Conservation (phyloP, 1,284 basidiomycete species). For the Leccinum huronense region DNA sequence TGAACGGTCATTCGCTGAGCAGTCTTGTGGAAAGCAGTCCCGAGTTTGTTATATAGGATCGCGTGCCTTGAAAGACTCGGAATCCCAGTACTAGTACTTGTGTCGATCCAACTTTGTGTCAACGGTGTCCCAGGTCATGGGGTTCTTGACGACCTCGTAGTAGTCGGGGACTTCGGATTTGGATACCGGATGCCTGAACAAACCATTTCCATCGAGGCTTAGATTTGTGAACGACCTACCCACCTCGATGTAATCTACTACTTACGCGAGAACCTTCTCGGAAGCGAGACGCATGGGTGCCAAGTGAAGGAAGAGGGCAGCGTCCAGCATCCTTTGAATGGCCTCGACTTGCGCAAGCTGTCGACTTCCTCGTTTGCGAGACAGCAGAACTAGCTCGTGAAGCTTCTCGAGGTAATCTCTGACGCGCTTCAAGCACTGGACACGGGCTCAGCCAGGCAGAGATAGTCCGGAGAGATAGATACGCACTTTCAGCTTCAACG, state of each 20-base stretch:
- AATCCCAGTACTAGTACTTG: constrained; percentile 62
- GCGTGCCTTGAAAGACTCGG: constrained; percentile 86
- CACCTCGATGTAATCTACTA: constrained; percentile 12
- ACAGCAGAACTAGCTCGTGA: constrained; percentile 68
- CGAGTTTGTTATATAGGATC: constrained; percentile 80
- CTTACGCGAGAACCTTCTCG: constrained; percentile 70
- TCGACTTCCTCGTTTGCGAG: constrained; percentile 79
- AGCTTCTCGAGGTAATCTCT: constrained; percentile 79
- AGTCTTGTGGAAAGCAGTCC: constrained; percentile 70
- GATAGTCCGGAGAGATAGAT: neutral
- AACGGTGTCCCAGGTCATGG: constrained; percentile 90
- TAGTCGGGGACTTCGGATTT: constrained; percentile 87
- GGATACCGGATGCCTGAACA: constrained; percentile 84
- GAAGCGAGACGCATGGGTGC: constrained; percentile 62
- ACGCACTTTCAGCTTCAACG: constrained; percentile 77
- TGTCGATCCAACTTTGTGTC: constrained; percentile 75
- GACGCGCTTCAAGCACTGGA: constrained; percentile 68
- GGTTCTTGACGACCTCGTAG: constrained; percentile 80
- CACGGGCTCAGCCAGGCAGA: constrained; percentile 15
- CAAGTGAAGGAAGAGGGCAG: constrained; percentile 68
- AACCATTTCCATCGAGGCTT: constrained; percentile 72
- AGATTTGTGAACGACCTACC: constrained; percentile 6
- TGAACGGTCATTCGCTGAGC: constrained; percentile 61
- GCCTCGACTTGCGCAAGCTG: constrained; percentile 77
- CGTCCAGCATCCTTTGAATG: constrained; percentile 66